Conservation (phyloP, 768 basidiomycete genomes). For the Leccinum disarticulatum region DNA sequence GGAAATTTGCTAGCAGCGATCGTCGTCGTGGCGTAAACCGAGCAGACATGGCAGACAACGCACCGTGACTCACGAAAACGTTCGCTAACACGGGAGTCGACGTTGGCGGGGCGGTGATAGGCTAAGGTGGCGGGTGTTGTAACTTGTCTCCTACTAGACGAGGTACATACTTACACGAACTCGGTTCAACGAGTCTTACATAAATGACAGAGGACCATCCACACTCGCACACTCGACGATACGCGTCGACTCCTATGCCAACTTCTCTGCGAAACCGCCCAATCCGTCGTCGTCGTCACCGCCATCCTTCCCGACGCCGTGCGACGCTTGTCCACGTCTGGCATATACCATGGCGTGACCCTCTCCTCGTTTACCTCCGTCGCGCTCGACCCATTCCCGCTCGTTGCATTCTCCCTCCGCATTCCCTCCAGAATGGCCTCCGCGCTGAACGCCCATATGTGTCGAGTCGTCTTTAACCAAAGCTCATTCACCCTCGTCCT, state of each 20-base stretch:
- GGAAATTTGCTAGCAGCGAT: too few species aligned
- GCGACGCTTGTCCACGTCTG: background rate
- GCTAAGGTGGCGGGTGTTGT: too few species aligned
- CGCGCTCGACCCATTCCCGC: constrained; percentile 83
- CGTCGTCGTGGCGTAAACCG: too few species aligned
- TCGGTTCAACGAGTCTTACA: too few species aligned
- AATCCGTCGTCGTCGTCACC: constrained; percentile 87
- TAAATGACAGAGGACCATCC: background rate
- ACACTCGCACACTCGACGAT: constrained; percentile 3
- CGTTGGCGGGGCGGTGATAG: too few species aligned
- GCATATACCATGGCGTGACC: constrained; percentile 80
- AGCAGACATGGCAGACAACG: too few species aligned
- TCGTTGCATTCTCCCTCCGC: constrained; percentile 89
- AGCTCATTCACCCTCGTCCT: background rate
- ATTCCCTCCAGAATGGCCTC: constrained; percentile 87
- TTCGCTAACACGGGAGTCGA: too few species aligned
- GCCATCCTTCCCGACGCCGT: constrained; percentile 46
- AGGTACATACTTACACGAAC: too few species aligned
- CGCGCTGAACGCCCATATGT: constrained; percentile 40
- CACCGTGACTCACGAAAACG: too few species aligned
- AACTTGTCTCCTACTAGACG: too few species aligned
- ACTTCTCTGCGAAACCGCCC: constrained; percentile 73
- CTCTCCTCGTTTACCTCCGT: constrained; percentile 93
- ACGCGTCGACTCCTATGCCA: constrained; percentile 41
- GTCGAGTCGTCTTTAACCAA: background rate